Evolutionary conservation across 1,284 basidiomycete species (phyloP), one percentile per base, ranked within the genome.

Genomic region (Lentinula novae-zelandiae): DNA sequence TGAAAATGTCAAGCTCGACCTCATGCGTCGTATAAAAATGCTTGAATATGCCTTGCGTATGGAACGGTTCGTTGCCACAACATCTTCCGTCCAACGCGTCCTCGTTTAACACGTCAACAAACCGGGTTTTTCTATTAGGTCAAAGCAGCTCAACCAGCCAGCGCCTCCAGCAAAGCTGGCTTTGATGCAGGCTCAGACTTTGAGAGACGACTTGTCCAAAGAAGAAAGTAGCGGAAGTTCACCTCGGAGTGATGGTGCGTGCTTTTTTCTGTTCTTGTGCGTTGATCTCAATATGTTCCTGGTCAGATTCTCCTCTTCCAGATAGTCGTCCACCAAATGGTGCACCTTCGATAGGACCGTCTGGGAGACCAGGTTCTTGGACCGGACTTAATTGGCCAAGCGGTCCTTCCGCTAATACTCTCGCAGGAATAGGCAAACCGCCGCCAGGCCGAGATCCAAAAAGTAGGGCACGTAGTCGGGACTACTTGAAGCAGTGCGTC

Each of bases 11-110:
- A 95, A 98, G 75, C 86, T 96, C 58, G 96, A 98, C 75, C 82
- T 98, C 51, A 89, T 96, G 83, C 85, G 96, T 60, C 87, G 96
- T 60, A 97, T 98, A 69, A 98, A 97, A 84, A 98, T 99, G 96
- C 87, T 99, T 58, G 97, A 99, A 76, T 98, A 94, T 74, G 94
- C 94, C 44, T 79, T 96, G 59, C 86, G 95, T 54, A 90, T 96
- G 79, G 96, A 98, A 78, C 88, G 95, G 93, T 95, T 68, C 71
- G 86, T 74, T 17, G 40, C 20, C 63, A 62, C 27, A 22, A 60
- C 64, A 53, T 63, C 63, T 58, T 57, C 64, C 40, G 60, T 64
- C 68, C 75, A 71, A 72, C 68, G 65, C 66, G 62, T 63, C 63
- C 63, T 59, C 22, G 63, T 63, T 68, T 72, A 71, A 75, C 72